Conservation (phyloP, 352 stramenopile genomes). For the Aphanomyces cochlioides region DNA sequence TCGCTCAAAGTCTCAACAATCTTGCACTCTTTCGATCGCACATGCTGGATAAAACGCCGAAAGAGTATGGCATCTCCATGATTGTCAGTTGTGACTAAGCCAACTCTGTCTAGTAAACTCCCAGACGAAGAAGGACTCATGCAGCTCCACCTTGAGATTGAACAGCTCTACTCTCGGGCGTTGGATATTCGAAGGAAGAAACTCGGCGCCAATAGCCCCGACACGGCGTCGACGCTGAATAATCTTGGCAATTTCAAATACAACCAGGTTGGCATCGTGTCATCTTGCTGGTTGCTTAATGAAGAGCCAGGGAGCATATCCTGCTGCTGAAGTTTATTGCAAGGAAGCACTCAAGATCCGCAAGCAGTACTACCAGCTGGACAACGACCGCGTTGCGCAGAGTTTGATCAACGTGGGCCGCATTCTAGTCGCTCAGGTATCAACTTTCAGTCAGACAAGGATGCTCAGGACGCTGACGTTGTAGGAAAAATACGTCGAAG, state of each 20-base stretch:
- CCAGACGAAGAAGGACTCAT: conserved; percentile 34
- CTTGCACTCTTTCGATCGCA: conserved; percentile 66
- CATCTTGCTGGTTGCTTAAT: background rate
- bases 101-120: no score
- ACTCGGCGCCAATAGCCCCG: conserved; percentile 71
- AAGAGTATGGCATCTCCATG: conserved; percentile 41
- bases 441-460: background rate
- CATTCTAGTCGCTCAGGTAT: conserved; percentile 71
- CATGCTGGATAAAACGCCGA: conserved; percentile 50
- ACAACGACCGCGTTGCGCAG: conserved; percentile 58
- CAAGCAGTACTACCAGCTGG: conserved; percentile 71
- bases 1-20: conserved; percentile 80
- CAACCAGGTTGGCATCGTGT: conserved; percentile 40
- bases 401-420: conserved; percentile 77
- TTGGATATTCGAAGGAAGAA: conserved; percentile 63
- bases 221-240: conserved; percentile 74
- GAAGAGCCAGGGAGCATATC: conserved; percentile 17
- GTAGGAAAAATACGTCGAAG: conserved; percentile 64
- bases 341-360: conserved; percentile 76
- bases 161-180: conserved; percentile 57
- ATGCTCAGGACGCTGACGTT: background rate
- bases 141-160: conserved; percentile 50
- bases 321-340: conserved; percentile 55
- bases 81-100: background rate
- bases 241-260: conserved; percentile 84